Percentiles rank a stretch among this genome's conserved stretches.
These are phyloP conservation scores for Trichocladium antarcticum DNA, from an alignment of 495 filamentous ascomycete species.

Conservation along the genomic window DNA sequence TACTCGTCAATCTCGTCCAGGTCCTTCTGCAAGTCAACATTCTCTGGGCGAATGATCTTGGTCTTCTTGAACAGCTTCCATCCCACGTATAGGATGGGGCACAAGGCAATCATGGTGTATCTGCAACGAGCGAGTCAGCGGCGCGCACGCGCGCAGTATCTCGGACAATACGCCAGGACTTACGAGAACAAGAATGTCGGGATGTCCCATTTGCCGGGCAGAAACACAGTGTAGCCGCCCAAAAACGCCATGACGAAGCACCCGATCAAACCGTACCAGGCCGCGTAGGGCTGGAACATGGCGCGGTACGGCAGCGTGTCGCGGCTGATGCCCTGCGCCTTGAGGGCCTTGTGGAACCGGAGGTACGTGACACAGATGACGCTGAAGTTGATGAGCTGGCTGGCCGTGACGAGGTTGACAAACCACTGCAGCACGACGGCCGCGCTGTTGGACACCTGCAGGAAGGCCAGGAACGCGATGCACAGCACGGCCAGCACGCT, in stretches of 20 bases:
- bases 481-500: conserved; percentile 50
- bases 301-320: conserved; percentile 55
- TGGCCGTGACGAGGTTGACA: conserved; percentile 57
- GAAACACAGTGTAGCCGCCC: conserved; percentile 65
- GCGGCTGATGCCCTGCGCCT: conserved; percentile 56
- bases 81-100: conserved; percentile 53
- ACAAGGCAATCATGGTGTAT: conserved; percentile 57
- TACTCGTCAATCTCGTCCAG: conserved; percentile 70
- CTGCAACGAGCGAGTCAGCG: conserved; percentile 11
- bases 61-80: conserved; percentile 65
- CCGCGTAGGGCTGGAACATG: conserved; percentile 56
- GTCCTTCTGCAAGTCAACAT: conserved; percentile 52
- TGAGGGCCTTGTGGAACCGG: conserved; percentile 56
- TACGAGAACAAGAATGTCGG: conserved; percentile 67
- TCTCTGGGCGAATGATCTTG: conserved; percentile 44
- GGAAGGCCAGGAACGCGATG: conserved; percentile 56
- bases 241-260: conserved; percentile 63
- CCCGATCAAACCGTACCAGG: conserved; percentile 52
- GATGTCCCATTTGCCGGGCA: conserved; percentile 54
- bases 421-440: conserved; percentile 67
- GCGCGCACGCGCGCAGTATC: not conserved
- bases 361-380: conserved; percentile 62
- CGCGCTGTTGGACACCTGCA: conserved; percentile 58
- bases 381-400: conserved; percentile 67
- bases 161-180: conserved; percentile 18